These are phyloP conservation scores for Phlebiopsis gigantea DNA, from an alignment of 768 basidiomycete genomes.

Conservation along the genomic window DNA sequence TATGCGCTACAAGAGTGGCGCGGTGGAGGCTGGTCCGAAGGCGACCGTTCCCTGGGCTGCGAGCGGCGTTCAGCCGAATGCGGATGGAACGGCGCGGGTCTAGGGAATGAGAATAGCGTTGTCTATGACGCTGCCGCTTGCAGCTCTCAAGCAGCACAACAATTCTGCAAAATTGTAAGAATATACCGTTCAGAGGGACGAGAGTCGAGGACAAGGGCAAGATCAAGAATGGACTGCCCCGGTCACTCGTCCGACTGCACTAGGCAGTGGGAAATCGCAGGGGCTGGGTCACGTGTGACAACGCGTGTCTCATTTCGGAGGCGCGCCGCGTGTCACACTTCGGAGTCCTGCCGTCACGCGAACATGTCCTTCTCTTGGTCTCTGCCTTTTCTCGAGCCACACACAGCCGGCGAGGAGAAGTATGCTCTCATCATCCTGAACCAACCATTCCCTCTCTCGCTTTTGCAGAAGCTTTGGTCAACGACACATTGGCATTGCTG, in stretches of 20 bases:
- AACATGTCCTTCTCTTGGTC: conserved; percentile 8
- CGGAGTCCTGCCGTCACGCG: not conserved
- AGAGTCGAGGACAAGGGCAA: not conserved
- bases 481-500: conserved; percentile 32
- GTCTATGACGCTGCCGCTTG: not conserved
- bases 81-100: not conserved
- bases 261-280: not conserved
- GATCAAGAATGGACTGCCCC: conserved; percentile 2
- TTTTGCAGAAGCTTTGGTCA: conserved; percentile 56
- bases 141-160: not conserved
- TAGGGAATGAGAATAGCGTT: not conserved
- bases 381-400: conserved; percentile 11
- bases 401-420: not conserved
- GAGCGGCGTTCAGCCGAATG: not conserved
- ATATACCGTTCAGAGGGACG: not conserved
- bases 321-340: not conserved
- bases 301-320: conserved; percentile 4
- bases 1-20: not conserved
- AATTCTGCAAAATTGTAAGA: not conserved
- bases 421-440: conserved; percentile 82
- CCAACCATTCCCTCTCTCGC: conserved; percentile 66
- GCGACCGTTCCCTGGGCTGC: not conserved
- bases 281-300: conserved; percentile 7
- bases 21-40: not conserved
- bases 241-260: not conserved